These are phyloP conservation scores for Lepidium didymum DNA, from an alignment of 345 rosid species.

Conservation along the genomic window DNA sequence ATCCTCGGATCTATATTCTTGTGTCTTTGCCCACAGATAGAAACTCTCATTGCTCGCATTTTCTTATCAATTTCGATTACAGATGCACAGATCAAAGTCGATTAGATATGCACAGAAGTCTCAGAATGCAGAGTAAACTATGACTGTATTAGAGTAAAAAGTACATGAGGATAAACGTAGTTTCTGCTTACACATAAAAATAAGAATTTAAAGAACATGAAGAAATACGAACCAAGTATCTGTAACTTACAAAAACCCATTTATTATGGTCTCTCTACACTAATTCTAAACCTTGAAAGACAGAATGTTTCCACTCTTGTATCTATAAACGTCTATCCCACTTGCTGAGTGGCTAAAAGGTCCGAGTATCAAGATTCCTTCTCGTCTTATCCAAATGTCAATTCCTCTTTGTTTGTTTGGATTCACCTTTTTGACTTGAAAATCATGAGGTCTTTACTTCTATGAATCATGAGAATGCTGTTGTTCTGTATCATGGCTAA, in stretches of 20 bases:
- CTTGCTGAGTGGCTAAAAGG: background rate
- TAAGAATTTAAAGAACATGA: background rate
- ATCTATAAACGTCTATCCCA: background rate
- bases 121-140: background rate
- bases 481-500: conserved; percentile 22
- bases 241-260: background rate
- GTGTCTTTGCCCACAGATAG: background rate
- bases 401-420: background rate
- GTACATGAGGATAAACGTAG: background rate
- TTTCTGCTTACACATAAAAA: background rate
- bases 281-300: background rate
- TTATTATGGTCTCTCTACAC: background rate
- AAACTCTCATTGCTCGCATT: background rate
- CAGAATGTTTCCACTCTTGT: background rate
- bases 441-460: conserved; percentile 2
- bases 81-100: background rate
- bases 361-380: background rate
- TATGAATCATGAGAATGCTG: conserved; percentile 24
- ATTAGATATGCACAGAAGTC: background rate
- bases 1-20: background rate
- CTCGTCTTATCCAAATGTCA: conserved; percentile 2
- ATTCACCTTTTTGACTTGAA: background rate
- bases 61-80: background rate
- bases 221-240: background rate
- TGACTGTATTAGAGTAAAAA: background rate